Conservation (phyloP, 345 rosid genomes). For the Litchi chinensis region DNA sequence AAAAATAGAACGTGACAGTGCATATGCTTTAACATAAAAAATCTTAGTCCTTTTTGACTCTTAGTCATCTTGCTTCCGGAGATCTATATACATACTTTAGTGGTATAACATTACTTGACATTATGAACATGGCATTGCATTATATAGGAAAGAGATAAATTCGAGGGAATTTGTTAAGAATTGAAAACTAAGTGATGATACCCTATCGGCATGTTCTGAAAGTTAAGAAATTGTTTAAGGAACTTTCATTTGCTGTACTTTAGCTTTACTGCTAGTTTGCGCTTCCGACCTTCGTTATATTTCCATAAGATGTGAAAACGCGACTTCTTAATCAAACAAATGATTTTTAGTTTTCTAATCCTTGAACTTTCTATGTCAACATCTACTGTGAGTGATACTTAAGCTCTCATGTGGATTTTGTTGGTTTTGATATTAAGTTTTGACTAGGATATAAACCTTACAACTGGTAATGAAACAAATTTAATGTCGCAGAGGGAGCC, state of each 20-base stretch:
- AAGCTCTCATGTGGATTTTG: slow-evolving; percentile 3
- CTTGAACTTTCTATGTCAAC: background rate
- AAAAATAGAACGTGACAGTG: too few species aligned
- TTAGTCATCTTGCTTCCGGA: background rate
- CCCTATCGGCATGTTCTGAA: background rate
- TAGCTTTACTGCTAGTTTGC: background rate
- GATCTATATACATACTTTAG: background rate
- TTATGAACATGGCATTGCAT: background rate
- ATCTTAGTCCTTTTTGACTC: background rate
- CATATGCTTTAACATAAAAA: background rate
- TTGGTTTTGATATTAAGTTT: slow-evolving; percentile 35
- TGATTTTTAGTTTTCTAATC: background rate
- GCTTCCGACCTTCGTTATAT: too few species aligned
- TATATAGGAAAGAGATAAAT: background rate
- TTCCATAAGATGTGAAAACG: background rate
- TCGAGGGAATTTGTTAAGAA: background rate
- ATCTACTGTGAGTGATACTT: background rate
- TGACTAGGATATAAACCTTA: slow-evolving; percentile 48
- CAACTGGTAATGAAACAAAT: slow-evolving; percentile 62
- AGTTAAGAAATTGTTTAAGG: background rate
- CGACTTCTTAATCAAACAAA: background rate
- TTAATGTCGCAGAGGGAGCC: slow-evolving; percentile 92
- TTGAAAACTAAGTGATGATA: background rate
- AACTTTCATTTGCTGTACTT: too few species aligned
- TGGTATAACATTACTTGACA: background rate